Evolutionary conservation across 73 alveolate genomes (phyloP).

Genomic region (Paramecium bursaria): DNA sequence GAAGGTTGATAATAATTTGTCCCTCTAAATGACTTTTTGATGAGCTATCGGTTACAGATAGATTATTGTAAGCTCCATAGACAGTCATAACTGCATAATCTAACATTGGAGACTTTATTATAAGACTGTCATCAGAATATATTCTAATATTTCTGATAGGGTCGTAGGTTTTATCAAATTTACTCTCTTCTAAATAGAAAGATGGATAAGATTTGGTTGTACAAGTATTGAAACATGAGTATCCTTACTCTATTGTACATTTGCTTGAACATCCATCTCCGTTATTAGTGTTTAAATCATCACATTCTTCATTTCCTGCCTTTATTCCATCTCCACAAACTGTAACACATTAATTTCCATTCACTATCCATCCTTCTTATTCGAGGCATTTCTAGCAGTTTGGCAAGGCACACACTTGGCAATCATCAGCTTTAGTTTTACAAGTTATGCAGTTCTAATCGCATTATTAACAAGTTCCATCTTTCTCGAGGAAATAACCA

Average conservation of each 20-base stretch:
- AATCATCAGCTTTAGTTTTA: background rate
- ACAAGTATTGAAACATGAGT: constrained; percentile 1
- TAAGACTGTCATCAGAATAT: too few relatives aligned
- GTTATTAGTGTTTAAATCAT: constrained; percentile 35
- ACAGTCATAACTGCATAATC: too few relatives aligned
- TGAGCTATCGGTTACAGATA: too few relatives aligned
- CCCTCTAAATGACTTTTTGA: too few relatives aligned
- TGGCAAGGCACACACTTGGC: background rate
- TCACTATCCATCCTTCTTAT: constrained; percentile 1
- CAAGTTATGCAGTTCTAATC: constrained; percentile 31
- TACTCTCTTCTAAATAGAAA: background rate
- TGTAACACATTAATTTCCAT: background rate
- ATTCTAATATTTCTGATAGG: too few relatives aligned
- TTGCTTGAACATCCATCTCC: constrained; percentile 28
- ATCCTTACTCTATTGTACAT: constrained; percentile 27
- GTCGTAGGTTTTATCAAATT: background rate
- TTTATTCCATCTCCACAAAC: constrained; percentile 23
- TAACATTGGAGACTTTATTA: too few relatives aligned
- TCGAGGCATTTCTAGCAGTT: constrained; percentile 12
- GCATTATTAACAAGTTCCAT: background rate
- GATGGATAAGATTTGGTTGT: background rate
- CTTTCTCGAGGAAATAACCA: constrained; percentile 8
- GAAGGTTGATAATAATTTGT: too few relatives aligned
- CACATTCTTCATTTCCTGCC: constrained; percentile 9
- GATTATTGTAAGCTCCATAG: too few relatives aligned